Base-by-base conservation (phyloP, 306 rosid species). In the Mucuna pruriens region DNA sequence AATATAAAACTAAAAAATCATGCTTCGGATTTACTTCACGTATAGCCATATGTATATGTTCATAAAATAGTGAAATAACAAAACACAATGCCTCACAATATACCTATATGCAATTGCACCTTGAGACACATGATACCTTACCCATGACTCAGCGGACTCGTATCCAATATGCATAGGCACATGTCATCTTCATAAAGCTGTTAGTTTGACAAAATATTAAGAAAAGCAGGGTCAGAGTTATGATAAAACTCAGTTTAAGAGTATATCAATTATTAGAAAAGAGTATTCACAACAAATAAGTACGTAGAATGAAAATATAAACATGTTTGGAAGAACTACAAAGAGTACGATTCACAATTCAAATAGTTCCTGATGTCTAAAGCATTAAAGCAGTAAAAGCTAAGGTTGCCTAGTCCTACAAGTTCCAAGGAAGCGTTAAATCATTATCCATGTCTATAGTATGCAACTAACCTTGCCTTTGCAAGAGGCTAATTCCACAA, bases 101-200 rank as follows among this genome's bases (percentile, higher is more conserved):
- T 49, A 31, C 26, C 70, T 61, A 58, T 76, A 22, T 63, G 49
- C 33, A 78, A 66, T 45, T 85, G 80, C 86, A 78, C 42, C 76
- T 76, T 76, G 80, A 62, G 60, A 87, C 76, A 74, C 81, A 90
- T 86, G 89, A 87, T 89, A 92, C 95, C 97, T 92, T 95, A 95
- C 97, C 99, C 99, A 91, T 84, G 87, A 91, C 94, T 91, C 89
- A 95, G 77, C 5, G 99, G 99, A 84, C 74, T 90, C 36, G 84
- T 84, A 73, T 95, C 99, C 97, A 95, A 84, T 85, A 95, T 95
- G 78, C 97, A 91, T 40, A 91, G 82, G 92, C 97, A 93, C 63
- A 20, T 39, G 75, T 93, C 95, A 91, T 95, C 97, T 87, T 93
- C 99, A 76, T 91, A 90, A 25, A 95, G 88, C 99, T 93, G 97